Evolutionary conservation across 768 basidiomycete species (phyloP), one percentile per base, ranked within the genome.

Genomic region (Leccinum pellstonianum): DNA sequence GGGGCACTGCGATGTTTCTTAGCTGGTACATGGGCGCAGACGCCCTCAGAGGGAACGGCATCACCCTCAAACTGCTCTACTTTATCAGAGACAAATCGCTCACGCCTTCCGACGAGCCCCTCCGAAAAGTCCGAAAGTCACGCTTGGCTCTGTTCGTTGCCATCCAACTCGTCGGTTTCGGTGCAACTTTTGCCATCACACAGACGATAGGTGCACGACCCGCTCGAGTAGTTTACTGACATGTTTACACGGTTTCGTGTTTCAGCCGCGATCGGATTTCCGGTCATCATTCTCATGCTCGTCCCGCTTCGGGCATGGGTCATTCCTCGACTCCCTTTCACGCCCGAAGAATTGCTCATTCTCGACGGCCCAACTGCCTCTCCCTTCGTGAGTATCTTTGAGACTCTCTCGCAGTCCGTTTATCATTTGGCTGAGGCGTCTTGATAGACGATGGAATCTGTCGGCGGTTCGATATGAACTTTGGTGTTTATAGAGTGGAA

Each of bases 21-120:
- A 90, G 88, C 73, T 95, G 93, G 93, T 95, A 86, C 71, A 96
- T 98, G 91, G 95, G 95, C 14, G 82, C 82, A 35, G 90, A 91
- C 58, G 91, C 91, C 0, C 81, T 98, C 14, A 81, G 80, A 15
- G 83, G 81, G 9, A 95, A 93, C 59, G 92, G 92, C 3, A 91
- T 98, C 57, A 92, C 92, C 0, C 78, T 79, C 61, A 93, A 91
- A 69, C 77, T 95, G 4, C 78, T 92, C 15, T 95, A 86, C 72
- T 85, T 96, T 59, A 73, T 95, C 33, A 82, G 83, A 57, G 95
- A 97, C 71, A 83, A 76, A 35, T 72, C 77, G 1, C 75, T 91
- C 56, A 90, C 86, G 0, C 78, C 85, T 2, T 66, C 72, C 2
- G 65, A 80, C 57, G 90, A 95, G n/a, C 93, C 93, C 0, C 81